Evolutionary conservation across 208 protist genomes (phyloP), one percentile per base, ranked within the genome.

Genomic region (Blechomonas ayalai): DNA sequence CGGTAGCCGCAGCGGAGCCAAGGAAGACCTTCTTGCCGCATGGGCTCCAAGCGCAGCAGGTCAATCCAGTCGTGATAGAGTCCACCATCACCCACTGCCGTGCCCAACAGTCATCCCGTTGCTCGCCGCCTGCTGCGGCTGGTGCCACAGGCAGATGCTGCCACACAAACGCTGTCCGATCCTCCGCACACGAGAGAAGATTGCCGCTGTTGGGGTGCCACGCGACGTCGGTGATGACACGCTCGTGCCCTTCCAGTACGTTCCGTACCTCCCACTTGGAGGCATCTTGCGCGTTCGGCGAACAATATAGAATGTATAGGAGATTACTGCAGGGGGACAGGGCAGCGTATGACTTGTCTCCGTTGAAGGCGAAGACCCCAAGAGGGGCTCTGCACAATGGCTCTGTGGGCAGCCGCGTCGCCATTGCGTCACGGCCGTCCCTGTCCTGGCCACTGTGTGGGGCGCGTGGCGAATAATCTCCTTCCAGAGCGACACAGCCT

Each of bases 21-120:
- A 85, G 35, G 46, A 73, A 75, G 25, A 85, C 52, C 44, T 80
- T 85, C 0, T 41, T 48, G 35, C 76, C 71, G 13, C 37, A 44
- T 12, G 37, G 42, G 53, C 62, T 76, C 72, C 77, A 82, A 27
- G 67, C 59, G 33, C 50, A 62, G 10, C 22, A 29, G 3, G 71
- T 77, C 8, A 67, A 54, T 3, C 62, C 62, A 0, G 49, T 41
- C 42, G 55, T 70, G 3, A 70, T 52, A 15, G 54, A 50, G 28
- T 70, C 62, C 22, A 57, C 59, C 48, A 61, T 37, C 49, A 58
- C 50, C 23, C 50, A 67, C 52, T 39, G 62, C 56, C 16, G 68
- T 16, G 52, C 59, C 67, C 59, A 79, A 29, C 55, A n/a, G n/a
- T n/a, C n/a, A n/a, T n/a, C n/a, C n/a, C 31, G 10, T 35, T 35